A percentile compares a stretch with the other conserved stretches of the same genome.
phyloP scores from a whole-genome alignment of 352 stramenopile species.

The Phytophthora fragariaefolia region DNA sequence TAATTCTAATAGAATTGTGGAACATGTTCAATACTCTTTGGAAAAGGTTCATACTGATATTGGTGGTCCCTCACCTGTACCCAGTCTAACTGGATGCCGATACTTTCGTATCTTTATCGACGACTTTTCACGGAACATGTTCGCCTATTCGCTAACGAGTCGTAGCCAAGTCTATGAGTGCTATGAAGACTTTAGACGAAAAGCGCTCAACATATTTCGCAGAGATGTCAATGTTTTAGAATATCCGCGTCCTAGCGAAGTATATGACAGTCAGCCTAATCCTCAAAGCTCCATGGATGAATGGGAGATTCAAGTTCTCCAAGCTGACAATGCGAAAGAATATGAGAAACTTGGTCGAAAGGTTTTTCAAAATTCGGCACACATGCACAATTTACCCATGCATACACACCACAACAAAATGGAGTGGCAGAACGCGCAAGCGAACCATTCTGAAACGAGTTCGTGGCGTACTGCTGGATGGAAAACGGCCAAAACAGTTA shows the following conservation, averaged over 20 bases:
- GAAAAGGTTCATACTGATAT: conserved; percentile 1
- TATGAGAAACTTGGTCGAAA: conserved; percentile 15
- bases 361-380: conserved; percentile 14
- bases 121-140: conserved; percentile 28
- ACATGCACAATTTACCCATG: conserved; percentile 24
- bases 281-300: background rate
- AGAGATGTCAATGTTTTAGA: background rate
- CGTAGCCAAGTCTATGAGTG: conserved; percentile 19
- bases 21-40: conserved; percentile 12
- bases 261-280: background rate
- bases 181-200: conserved; percentile 16
- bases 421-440: conserved; percentile 22
- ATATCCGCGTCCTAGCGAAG: background rate
- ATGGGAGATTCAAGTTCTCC: conserved; percentile 4
- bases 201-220: conserved; percentile 3
- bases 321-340: conserved; percentile 13
- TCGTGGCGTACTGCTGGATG: conserved; percentile 2
- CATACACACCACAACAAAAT: conserved; percentile 23
- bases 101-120: conserved; percentile 36
- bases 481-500: background rate
- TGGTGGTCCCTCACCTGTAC: conserved; percentile 14
- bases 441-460: conserved; percentile 17
- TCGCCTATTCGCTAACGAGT: conserved; percentile 15
- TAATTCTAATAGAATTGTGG: conserved; percentile 26
- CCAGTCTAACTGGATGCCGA: conserved; percentile 18